phyloP scores from a whole-genome alignment of 306 rosid genomes.

The Malus asiatica region DNA sequence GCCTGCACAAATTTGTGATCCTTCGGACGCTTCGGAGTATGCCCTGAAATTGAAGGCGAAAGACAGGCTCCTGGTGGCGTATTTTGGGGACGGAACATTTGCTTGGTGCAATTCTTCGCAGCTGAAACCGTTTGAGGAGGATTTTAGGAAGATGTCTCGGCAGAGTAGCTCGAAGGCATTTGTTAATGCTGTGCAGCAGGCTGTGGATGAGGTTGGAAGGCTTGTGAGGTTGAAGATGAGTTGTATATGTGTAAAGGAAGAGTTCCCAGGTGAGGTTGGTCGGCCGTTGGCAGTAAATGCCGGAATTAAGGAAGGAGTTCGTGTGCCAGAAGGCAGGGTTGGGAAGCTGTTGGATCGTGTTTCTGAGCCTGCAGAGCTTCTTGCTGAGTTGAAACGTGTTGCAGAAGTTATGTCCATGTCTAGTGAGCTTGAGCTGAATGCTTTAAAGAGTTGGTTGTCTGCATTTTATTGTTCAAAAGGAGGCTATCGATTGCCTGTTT shows the following conservation, averaged over 20 bases:
- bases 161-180: conserved; percentile 42
- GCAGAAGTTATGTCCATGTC: conserved; percentile 15
- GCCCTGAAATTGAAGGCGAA: conserved; percentile 48
- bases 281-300: conserved; percentile 31
- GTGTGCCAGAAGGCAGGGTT: conserved; percentile 42
- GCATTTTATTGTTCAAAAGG: conserved; percentile 51
- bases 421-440: conserved; percentile 40
- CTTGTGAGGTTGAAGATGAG: conserved; percentile 44
- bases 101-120: conserved; percentile 81
- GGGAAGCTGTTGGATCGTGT: conserved; percentile 28
- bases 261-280: conserved; percentile 12
- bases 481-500: conserved; percentile 39
- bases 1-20: conserved; percentile 69
- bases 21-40: conserved; percentile 42
- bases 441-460: conserved; percentile 44
- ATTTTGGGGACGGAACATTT: conserved; percentile 68
- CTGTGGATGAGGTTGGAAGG: conserved; percentile 50
- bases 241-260: conserved; percentile 17
- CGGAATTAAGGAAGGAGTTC: conserved; percentile 59
- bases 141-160: conserved; percentile 48
- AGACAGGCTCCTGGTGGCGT: conserved; percentile 46
- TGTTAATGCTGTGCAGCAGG: conserved; percentile 54
- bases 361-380: conserved; percentile 36
- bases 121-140: conserved; percentile 58
- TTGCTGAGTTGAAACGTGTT: conserved; percentile 45